Conservation (phyloP, 2,329 filamentous ascomycete species). For the Botrytis aclada region DNA sequence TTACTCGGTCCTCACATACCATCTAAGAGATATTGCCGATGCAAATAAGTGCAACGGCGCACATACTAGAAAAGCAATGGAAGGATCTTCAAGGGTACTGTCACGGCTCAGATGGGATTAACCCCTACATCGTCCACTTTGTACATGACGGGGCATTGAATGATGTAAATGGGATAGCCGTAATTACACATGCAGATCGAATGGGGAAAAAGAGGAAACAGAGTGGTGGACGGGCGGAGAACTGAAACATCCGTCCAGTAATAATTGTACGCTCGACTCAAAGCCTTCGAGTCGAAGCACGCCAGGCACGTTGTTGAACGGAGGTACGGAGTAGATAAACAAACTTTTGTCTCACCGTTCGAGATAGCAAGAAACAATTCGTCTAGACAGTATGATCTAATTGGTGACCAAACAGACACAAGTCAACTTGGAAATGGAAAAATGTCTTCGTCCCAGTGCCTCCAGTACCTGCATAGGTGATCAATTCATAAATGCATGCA, state of each 20-base stretch:
- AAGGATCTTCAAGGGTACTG: neutral
- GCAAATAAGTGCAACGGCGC: neutral
- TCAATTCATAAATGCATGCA: neutral
- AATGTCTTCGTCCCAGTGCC: neutral
- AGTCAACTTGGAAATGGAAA: neutral
- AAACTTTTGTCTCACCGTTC: neutral
- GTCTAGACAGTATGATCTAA: neutral
- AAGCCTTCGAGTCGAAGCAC: too few relatives aligned
- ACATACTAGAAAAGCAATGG: neutral
- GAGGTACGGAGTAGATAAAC: neutral
- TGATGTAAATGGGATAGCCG: neutral
- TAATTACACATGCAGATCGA: neutral
- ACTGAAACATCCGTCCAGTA: neutral
- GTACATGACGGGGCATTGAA: neutral
- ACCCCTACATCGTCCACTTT: constrained; percentile 2
- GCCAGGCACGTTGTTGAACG: neutral
- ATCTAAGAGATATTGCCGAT: neutral
- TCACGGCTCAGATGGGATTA: neutral
- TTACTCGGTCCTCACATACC: neutral
- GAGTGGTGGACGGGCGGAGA: neutral
- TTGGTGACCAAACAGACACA: neutral
- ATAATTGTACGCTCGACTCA: neutral
- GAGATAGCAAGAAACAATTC: neutral
- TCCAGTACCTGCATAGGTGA: neutral
- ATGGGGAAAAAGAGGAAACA: neutral